Percentiles rank a stretch among this genome's conserved stretches.
Evolutionary conservation across 345 rosid species (phyloP).

Genomic region (Trapa bicornis): DNA sequence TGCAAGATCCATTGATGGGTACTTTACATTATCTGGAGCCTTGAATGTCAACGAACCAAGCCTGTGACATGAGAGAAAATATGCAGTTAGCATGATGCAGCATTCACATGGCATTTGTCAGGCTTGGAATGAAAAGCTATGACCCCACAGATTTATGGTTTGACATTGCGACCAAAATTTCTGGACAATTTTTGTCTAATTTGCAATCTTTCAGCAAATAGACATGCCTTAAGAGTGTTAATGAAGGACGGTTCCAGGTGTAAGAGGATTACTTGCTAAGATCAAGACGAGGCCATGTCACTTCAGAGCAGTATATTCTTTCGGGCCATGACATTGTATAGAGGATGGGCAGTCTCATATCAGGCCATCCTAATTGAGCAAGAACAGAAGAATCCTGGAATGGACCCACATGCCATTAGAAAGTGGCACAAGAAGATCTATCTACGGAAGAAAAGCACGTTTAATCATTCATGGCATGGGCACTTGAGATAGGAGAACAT

Average conservation of each 20-base stretch:
- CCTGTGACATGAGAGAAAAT: constrained; percentile 24
- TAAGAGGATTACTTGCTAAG: constrained; percentile 63
- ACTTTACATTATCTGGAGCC: constrained; percentile 79
- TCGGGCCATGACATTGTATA: constrained; percentile 99
- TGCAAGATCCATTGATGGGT: constrained; percentile 91
- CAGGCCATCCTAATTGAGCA: constrained; percentile 96
- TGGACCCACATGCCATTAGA: constrained; percentile 4
- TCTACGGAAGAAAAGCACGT: background rate
- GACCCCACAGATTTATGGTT: too few species aligned
- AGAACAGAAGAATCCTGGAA: constrained; percentile 86
- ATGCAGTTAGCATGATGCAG: too few species aligned
- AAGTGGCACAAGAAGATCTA: background rate
- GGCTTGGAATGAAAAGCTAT: background rate
- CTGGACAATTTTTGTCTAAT: background rate
- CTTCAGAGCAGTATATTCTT: constrained; percentile 83
- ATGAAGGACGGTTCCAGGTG: background rate
- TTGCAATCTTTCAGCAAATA: background rate
- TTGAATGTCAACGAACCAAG: constrained; percentile 86
- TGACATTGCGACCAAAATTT: too few species aligned
- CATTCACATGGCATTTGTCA: too few species aligned
- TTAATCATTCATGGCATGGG: background rate
- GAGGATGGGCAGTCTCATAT: constrained; percentile 87
- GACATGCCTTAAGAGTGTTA: background rate
- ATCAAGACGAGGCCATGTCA: constrained; percentile 93
- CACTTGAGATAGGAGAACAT: background rate